A percentile compares a stretch with the other conserved stretches of the same genome.
Evolutionary conservation across 2,329 filamentous ascomycete genomes (phyloP).

Genomic region (Neocucurbitaria cava): DNA sequence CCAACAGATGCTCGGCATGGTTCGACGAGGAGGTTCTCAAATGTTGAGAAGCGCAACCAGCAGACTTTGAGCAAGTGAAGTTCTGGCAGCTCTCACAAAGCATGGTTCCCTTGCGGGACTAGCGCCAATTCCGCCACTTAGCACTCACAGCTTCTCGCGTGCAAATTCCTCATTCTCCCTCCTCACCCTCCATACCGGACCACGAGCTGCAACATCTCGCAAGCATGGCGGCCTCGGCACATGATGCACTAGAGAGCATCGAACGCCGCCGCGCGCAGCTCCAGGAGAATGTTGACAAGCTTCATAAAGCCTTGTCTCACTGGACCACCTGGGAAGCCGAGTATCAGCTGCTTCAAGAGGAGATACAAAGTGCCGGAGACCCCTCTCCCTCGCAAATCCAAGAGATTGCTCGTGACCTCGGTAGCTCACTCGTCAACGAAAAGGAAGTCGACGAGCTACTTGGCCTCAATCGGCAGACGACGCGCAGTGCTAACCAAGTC

Average conservation of each 20-base stretch:
- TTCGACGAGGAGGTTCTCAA: neutral
- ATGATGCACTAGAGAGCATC: conserved; percentile 68
- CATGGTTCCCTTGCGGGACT: conserved; percentile 23
- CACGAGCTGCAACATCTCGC: conserved; percentile 2
- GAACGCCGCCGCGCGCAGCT: conserved; percentile 78
- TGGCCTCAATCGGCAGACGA: conserved; percentile 52
- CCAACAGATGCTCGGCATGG: neutral
- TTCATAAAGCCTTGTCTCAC: conserved; percentile 78
- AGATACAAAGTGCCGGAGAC: conserved; percentile 63
- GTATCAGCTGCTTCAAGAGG: conserved; percentile 87
- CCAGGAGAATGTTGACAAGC: conserved; percentile 75
- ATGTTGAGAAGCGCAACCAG: neutral
- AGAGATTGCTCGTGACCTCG: conserved; percentile 63
- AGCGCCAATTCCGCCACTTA: conserved; percentile 25
- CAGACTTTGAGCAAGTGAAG: neutral
- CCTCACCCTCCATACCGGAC: conserved; percentile 1
- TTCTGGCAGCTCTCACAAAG: neutral
- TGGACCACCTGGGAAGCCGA: conserved; percentile 93
- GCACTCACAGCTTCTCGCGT: conserved; percentile 1
- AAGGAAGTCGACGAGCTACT: conserved; percentile 65
- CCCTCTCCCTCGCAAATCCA: conserved; percentile 40
- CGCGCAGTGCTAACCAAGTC: conserved; percentile 68
- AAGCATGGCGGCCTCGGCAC: conserved; percentile 33
- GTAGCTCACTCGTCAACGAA: conserved; percentile 68
- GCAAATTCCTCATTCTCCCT: conserved; percentile 13